A percentile compares a stretch with the other conserved stretches of the same genome.
phyloP scores from a whole-genome alignment of 768 basidiomycete species.

The Pleurotus pulmonarius region DNA sequence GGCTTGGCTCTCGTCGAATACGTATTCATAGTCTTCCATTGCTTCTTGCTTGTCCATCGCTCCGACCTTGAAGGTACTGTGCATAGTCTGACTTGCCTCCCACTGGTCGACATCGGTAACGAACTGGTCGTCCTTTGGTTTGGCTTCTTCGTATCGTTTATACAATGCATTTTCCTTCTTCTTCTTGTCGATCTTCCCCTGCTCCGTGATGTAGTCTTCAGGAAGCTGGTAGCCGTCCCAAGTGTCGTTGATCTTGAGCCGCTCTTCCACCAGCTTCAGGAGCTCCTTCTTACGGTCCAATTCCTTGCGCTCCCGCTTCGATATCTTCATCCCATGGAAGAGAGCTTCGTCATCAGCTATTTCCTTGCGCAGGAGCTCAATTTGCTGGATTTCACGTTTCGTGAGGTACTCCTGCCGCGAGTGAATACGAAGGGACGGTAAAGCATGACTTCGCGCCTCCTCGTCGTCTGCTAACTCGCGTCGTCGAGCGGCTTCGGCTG shows the following conservation, averaged over 20 bases:
- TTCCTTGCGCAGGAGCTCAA: constrained; percentile 88
- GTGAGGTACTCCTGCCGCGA: constrained; percentile 95
- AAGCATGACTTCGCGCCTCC: constrained; percentile 46
- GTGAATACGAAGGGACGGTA: constrained; percentile 77
- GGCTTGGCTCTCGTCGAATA: constrained; percentile 96
- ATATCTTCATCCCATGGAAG: constrained; percentile 87
- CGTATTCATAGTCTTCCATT: constrained; percentile 90
- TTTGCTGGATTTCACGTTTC: constrained; percentile 94
- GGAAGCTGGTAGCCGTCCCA: constrained; percentile 96
- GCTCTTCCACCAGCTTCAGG: constrained; percentile 87
- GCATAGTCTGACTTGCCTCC: constrained; percentile 88
- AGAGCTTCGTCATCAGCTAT: constrained; percentile 92
- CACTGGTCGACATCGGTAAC: constrained; percentile 97
- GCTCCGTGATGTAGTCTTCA: constrained; percentile 97
- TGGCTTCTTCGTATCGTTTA: constrained; percentile 91
- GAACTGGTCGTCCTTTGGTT: constrained; percentile 90
- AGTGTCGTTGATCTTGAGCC: constrained; percentile 91
- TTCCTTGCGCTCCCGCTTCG: constrained; percentile 78
- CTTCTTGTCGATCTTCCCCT: constrained; percentile 97
- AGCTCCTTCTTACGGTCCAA: constrained; percentile 91
- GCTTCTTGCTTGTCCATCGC: constrained; percentile 85
- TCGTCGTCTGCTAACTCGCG: constrained; percentile 79
- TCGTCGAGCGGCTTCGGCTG: constrained; percentile 79
- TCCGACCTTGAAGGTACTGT: constrained; percentile 87
- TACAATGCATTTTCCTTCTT: constrained; percentile 92